These are phyloP conservation scores for Chaetomium strumarium DNA, from an alignment of 2,329 filamentous ascomycete species.

Conservation along the genomic window DNA sequence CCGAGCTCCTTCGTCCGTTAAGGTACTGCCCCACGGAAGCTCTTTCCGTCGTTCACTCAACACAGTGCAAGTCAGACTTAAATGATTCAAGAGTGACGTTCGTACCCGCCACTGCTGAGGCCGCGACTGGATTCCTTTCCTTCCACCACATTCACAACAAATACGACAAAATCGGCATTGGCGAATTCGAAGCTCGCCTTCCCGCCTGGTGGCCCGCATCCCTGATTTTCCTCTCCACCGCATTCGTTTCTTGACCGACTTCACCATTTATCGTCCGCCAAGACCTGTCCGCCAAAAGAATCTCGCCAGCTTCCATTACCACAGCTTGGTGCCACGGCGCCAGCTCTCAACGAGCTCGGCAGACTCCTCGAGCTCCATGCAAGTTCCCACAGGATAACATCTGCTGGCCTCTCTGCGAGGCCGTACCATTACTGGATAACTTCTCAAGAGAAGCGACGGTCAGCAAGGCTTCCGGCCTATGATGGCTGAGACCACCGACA, in stretches of 20 bases:
- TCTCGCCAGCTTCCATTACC: not conserved
- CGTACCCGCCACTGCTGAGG: no score
- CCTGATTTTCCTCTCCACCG: no score
- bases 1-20: not conserved
- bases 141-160: no score
- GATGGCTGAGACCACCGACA: slow-evolving; percentile 19
- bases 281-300: not conserved
- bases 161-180: no score
- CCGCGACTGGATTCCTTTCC: no score
- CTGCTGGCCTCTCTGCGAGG: slow-evolving; percentile 40
- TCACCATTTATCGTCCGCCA: not conserved
- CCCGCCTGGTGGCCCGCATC: no score
- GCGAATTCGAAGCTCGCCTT: no score
- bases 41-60: slow-evolving; percentile 1
- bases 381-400: slow-evolving; percentile 32
- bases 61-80: not conserved
- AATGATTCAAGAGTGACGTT: no score
- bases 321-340: not conserved
- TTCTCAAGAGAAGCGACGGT: not conserved
- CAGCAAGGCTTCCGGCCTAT: slow-evolving; percentile 11
- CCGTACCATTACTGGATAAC: slow-evolving; percentile 34
- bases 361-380: slow-evolving; percentile 29
- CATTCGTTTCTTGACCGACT: not conserved
- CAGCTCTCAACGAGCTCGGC: not conserved
- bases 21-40: slow-evolving; percentile 3